These are phyloP conservation scores for Aspergillus sclerotiicarbonarius DNA, from an alignment of 495 filamentous ascomycete species.

Conservation along the genomic window DNA sequence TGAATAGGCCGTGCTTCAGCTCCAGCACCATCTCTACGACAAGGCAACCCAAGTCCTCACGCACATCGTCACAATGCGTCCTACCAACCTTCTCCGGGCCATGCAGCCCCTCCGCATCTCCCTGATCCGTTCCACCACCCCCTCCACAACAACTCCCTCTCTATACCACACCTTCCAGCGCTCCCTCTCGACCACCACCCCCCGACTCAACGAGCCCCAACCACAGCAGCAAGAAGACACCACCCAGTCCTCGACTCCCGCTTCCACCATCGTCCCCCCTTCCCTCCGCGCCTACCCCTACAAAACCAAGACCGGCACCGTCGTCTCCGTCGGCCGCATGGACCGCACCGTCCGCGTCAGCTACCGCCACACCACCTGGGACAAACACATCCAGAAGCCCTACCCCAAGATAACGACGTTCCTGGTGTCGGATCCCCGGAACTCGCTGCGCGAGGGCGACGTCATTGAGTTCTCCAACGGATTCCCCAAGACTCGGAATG, in stretches of 20 bases:
- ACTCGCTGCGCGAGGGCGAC: conserved; percentile 73
- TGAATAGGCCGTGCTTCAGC: background rate
- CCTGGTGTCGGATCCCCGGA: conserved; percentile 73
- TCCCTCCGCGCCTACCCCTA: conserved; percentile 43
- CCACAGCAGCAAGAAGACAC: conserved; percentile 12
- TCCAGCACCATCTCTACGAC: background rate
- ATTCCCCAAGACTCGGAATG: conserved; percentile 59
- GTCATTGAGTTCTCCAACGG: conserved; percentile 74
- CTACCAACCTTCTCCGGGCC: conserved; percentile 36
- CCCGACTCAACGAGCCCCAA: conserved; percentile 14
- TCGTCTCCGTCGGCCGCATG: conserved; percentile 46
- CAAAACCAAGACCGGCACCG: conserved; percentile 41
- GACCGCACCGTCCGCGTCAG: conserved; percentile 42
- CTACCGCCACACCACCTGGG: conserved; percentile 37
- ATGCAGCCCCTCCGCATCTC: conserved; percentile 37
- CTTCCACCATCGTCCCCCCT: conserved; percentile 14
- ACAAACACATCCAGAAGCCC: conserved; percentile 39
- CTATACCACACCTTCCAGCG: conserved; percentile 19
- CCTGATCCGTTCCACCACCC: conserved; percentile 26
- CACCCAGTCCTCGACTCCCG: conserved; percentile 1
- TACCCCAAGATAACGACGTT: conserved; percentile 40
- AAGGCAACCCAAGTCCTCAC: background rate
- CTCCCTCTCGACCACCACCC: conserved; percentile 21
- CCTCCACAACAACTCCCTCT: conserved; percentile 25
- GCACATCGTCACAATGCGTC: conserved; percentile 26